A percentile compares a stretch with the other conserved stretches of the same genome.
Evolutionary conservation across 495 filamentous ascomycete species (phyloP).

Genomic region (Xylaria curta): DNA sequence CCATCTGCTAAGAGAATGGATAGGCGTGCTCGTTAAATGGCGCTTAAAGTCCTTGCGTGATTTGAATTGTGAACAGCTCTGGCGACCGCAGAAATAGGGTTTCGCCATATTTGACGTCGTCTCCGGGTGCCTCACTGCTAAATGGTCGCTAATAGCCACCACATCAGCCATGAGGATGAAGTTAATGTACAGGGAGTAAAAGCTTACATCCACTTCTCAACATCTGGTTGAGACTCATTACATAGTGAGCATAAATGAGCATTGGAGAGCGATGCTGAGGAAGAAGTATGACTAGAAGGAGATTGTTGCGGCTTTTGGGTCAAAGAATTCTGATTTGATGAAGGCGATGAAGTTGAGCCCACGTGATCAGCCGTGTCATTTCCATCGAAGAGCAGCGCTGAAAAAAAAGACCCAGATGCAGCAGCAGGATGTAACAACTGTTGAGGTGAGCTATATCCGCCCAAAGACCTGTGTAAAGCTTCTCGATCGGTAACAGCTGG

Average conservation of each 20-base stretch:
- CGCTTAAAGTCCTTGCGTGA: neutral
- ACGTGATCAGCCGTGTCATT: no score
- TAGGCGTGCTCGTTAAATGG: neutral
- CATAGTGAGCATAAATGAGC: constrained; percentile 1
- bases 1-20: neutral
- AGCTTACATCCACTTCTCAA: constrained; percentile 2
- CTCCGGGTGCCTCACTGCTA: neutral
- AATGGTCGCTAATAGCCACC: neutral
- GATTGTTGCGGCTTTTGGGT: neutral
- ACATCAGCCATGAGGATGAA: neutral
- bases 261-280: neutral
- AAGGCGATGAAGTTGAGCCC: neutral
- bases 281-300: neutral
- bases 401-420: neutral
- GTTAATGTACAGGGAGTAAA: neutral
- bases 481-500: neutral
- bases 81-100: neutral
- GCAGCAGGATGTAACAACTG: neutral
- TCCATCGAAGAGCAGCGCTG: neutral
- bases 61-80: neutral
- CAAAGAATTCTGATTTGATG: neutral
- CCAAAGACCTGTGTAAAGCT: neutral
- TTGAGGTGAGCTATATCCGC: constrained; percentile 3
- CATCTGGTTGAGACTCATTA: neutral
- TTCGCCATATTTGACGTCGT: neutral